A percentile compares a stretch with the other conserved stretches of the same genome.
Conservation (phyloP, 768 basidiomycete species). For the Lactifluus subvellereus region DNA sequence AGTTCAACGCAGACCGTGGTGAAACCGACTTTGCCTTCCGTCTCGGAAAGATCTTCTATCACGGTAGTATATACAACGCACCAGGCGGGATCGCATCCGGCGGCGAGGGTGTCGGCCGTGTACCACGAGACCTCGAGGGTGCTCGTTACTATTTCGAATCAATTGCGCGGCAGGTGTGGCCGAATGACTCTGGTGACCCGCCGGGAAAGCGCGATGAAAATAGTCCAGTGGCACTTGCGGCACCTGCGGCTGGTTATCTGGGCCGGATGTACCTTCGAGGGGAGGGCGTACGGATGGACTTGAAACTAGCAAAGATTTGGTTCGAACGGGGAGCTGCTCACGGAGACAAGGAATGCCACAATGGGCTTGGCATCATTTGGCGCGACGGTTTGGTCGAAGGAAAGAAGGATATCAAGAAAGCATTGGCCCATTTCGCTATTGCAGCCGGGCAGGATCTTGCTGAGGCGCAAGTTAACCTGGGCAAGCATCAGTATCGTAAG, state of each 20-base stretch:
- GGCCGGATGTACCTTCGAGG: slow-evolving; percentile 94
- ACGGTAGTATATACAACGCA: slow-evolving; percentile 83
- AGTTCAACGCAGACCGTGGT: slow-evolving; percentile 95
- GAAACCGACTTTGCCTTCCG: slow-evolving; percentile 86
- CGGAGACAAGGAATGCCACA: slow-evolving; percentile 84
- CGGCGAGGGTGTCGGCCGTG: slow-evolving; percentile 87
- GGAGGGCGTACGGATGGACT: slow-evolving; percentile 81
- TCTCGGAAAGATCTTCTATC: slow-evolving; percentile 93
- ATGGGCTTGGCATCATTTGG: slow-evolving; percentile 87
- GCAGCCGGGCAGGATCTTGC: slow-evolving; percentile 87
- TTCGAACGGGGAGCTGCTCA: slow-evolving; percentile 79
- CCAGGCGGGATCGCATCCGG: slow-evolving; percentile 80
- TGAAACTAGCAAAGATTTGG: slow-evolving; percentile 81
- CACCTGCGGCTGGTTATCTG: slow-evolving; percentile 79
- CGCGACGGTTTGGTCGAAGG: slow-evolving; percentile 77
- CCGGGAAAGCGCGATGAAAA: slow-evolving; percentile 34
- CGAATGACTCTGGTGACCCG: slow-evolving; percentile 61
- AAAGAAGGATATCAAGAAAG: slow-evolving; percentile 57
- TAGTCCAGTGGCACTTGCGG: slow-evolving; percentile 48
- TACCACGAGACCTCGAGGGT: slow-evolving; percentile 68
- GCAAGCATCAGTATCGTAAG: slow-evolving; percentile 67
- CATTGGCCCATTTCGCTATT: slow-evolving; percentile 58
- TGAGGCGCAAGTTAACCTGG: slow-evolving; percentile 88
- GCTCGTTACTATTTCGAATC: slow-evolving; percentile 80
- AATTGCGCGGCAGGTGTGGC: slow-evolving; percentile 85